Conservation (phyloP, 768 basidiomycete genomes). For the Lactarius psammicola region DNA sequence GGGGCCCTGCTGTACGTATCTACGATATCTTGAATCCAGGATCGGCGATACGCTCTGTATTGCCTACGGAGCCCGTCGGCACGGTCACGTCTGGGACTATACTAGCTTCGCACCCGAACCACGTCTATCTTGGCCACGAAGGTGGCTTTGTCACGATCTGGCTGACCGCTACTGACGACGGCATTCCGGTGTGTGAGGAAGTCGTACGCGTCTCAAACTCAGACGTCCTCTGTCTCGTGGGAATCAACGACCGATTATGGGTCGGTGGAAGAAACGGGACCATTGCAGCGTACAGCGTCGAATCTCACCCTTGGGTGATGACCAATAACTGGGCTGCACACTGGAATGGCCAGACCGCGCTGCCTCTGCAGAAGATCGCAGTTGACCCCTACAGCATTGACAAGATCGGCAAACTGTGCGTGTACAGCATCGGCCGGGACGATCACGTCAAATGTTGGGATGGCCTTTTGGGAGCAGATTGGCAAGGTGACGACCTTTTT, state of each 20-base stretch:
- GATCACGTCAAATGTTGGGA: conserved; percentile 83
- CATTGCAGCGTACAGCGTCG: conserved; percentile 79
- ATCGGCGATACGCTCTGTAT: conserved; percentile 49
- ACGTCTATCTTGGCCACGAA: conserved; percentile 87
- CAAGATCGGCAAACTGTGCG: conserved; percentile 62
- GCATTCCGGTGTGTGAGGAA: conserved; percentile 63
- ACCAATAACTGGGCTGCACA: conserved; percentile 91
- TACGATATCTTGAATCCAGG: conserved; percentile 73
- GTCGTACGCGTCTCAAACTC: conserved; percentile 78
- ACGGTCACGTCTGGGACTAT: conserved; percentile 80
- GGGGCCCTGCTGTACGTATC: conserved; percentile 73
- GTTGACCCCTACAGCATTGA: conserved; percentile 78
- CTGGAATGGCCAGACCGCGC: conserved; percentile 35
- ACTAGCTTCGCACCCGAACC: conserved; percentile 61
- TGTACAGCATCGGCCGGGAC: conserved; percentile 74
- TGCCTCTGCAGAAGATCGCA: conserved; percentile 61
- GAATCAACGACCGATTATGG: conserved; percentile 84
- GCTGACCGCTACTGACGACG: conserved; percentile 53
- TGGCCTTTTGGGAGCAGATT: conserved; percentile 77
- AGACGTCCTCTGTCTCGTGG: conserved; percentile 80
- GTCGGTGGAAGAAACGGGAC: conserved; percentile 79
- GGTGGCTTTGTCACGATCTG: conserved; percentile 89
- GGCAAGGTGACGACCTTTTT: conserved; percentile 66
- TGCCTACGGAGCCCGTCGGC: conserved; percentile 72
- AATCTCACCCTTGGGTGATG: conserved; percentile 73